phyloP scores from a whole-genome alignment of 1,284 basidiomycete species.

The Stygiomarasmius scandens region DNA sequence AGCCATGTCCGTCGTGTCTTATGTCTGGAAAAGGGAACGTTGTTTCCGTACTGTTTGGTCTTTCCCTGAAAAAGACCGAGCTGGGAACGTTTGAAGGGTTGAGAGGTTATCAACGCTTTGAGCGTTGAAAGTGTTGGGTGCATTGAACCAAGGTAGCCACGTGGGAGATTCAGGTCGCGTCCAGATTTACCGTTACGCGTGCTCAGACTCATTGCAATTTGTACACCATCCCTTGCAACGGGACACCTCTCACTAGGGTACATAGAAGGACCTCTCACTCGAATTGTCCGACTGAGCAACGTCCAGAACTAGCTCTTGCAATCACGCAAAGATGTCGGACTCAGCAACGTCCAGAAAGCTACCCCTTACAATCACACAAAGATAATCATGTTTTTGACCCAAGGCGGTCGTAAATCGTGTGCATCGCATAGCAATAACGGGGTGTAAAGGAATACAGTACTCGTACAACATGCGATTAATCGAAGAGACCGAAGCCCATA shows the following conservation, averaged over 20 bases:
- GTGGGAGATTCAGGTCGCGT: not conserved
- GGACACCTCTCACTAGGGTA: too few relatives aligned
- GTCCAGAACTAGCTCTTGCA: too few relatives aligned
- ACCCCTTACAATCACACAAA: too few relatives aligned
- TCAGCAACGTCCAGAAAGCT: too few relatives aligned
- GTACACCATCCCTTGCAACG: too few relatives aligned
- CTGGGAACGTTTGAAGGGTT: constrained; percentile 77
- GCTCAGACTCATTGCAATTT: too few relatives aligned
- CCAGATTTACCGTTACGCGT: not conserved
- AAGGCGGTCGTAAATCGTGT: not conserved
- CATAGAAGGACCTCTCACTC: too few relatives aligned
- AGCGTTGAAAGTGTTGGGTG: constrained; percentile 10
- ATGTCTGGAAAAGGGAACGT: constrained; percentile 87
- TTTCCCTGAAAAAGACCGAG: constrained; percentile 82
- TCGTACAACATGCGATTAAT: constrained; percentile 49
- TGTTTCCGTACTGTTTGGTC: constrained; percentile 83
- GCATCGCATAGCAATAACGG: not conserved
- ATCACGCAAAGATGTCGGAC: too few relatives aligned
- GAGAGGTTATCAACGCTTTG: constrained; percentile 43
- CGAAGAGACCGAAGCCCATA: constrained; percentile 95
- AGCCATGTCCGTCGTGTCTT: constrained; percentile 92
- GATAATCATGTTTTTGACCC: not conserved
- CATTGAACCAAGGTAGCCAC: not conserved
- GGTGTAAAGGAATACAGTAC: not conserved
- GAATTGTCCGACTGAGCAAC: too few relatives aligned